These are phyloP conservation scores for Lyophyllum semitale DNA, from an alignment of 768 basidiomycete species.

Conservation along the genomic window DNA sequence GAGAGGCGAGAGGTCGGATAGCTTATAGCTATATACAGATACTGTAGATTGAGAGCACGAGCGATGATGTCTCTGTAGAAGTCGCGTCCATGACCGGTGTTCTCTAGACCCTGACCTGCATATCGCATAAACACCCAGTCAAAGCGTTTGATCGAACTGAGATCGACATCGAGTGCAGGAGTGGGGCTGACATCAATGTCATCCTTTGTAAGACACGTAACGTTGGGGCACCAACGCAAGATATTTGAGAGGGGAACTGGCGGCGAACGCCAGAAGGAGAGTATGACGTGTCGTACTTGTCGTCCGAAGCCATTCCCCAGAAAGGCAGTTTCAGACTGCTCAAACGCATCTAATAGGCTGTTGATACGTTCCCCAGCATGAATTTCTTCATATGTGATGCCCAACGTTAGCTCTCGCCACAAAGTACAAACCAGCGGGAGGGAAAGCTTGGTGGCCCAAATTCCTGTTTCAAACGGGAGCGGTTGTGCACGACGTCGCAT, in stretches of 20 bases:
- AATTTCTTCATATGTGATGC: slow-evolving; percentile 10
- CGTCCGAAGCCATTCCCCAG: slow-evolving; percentile 6
- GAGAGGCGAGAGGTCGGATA: slow-evolving; percentile 5
- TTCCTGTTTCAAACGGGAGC: not conserved
- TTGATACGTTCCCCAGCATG: slow-evolving; percentile 4
- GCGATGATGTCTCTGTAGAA: slow-evolving; percentile 7
- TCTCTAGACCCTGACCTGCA: not conserved
- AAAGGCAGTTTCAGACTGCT: slow-evolving; percentile 3
- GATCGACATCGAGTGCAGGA: not conserved
- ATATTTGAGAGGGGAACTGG: slow-evolving; percentile 4
- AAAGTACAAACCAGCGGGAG: slow-evolving; percentile 11
- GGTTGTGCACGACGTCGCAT: not conserved
- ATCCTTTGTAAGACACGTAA: slow-evolving; percentile 10
- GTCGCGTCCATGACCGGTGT: slow-evolving; percentile 1
- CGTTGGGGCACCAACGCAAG: slow-evolving; percentile 12
- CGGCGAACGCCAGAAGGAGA: not conserved
- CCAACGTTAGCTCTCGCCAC: slow-evolving; percentile 8
- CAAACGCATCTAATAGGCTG: not conserved
- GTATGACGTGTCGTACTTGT: slow-evolving; percentile 9
- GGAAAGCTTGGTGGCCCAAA: slow-evolving; percentile 5
- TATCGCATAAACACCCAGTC: slow-evolving; percentile 8
- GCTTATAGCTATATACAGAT: slow-evolving; percentile 14
- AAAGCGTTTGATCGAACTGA: slow-evolving; percentile 9
- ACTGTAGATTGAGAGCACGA: slow-evolving; percentile 5
- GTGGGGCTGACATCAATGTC: slow-evolving; percentile 11